A percentile compares a stretch with the other conserved stretches of the same genome.
phyloP scores from a whole-genome alignment of 768 basidiomycete genomes.

The Krasilnikovozyma curviuscula region DNA sequence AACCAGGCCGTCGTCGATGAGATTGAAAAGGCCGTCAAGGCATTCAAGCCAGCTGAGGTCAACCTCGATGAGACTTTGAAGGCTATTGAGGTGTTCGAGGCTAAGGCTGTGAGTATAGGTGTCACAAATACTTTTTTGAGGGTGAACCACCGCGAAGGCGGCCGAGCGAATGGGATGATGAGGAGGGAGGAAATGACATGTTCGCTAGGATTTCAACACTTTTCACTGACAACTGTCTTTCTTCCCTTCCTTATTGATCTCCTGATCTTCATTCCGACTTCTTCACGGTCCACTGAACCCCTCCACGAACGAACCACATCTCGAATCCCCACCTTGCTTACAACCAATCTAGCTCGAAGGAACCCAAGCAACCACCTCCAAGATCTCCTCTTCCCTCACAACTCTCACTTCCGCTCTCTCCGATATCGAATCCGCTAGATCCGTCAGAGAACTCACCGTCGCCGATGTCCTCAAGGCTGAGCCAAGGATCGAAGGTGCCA shows the following conservation, averaged over 20 bases:
- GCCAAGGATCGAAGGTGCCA: slow-evolving; percentile 73
- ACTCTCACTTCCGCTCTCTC: slow-evolving; percentile 80
- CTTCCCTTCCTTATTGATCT: not conserved
- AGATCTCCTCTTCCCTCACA: slow-evolving; percentile 78
- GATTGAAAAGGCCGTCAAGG: slow-evolving; percentile 67
- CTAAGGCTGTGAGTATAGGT: slow-evolving; percentile 57
- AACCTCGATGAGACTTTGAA: slow-evolving; percentile 75
- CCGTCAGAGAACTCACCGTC: slow-evolving; percentile 89
- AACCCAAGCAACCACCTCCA: slow-evolving; percentile 69
- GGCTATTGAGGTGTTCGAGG: slow-evolving; percentile 90
- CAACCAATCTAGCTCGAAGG: slow-evolving; percentile 60
- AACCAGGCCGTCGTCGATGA: slow-evolving; percentile 82
- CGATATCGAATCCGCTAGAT: slow-evolving; percentile 92
- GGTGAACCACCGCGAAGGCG: not conserved
- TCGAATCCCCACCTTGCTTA: not conserved
- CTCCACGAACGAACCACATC: not conserved
- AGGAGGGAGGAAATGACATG: not conserved
- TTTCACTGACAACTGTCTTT: not conserved
- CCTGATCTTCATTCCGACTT: not conserved
- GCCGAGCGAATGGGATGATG: not conserved
- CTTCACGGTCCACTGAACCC: not conserved
- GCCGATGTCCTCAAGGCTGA: slow-evolving; percentile 81
- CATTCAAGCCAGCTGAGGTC: slow-evolving; percentile 88
- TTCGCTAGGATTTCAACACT: not conserved
- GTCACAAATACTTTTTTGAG: not conserved